A percentile compares a stretch with the other conserved stretches of the same genome.
These are phyloP conservation scores for Cystobasidiaceae sp. DNA, from an alignment of 1,284 basidiomycete genomes.

Conservation along the genomic window DNA sequence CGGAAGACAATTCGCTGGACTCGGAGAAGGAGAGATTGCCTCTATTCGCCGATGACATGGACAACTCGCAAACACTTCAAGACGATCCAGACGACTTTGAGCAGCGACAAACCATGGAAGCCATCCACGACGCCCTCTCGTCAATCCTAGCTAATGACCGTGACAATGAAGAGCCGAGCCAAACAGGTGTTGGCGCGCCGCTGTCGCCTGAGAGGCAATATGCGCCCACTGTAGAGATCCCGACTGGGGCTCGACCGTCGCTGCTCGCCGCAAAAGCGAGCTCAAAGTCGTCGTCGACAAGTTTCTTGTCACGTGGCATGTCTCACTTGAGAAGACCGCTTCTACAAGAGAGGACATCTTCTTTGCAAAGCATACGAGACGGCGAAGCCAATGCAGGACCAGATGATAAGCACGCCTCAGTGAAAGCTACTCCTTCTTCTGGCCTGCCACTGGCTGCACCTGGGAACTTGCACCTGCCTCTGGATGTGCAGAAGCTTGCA, in stretches of 20 bases:
- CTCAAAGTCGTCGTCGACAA: too few species aligned
- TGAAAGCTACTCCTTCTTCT: neutral
- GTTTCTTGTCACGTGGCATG: too few species aligned
- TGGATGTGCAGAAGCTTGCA: constrained; percentile 69
- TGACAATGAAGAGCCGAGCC: neutral
- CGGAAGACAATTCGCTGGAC: neutral
- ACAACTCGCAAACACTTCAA: neutral
- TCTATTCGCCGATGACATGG: constrained; percentile 54
- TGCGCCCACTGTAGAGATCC: too few species aligned
- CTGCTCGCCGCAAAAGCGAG: too few species aligned
- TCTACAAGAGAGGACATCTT: neutral
- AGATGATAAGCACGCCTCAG: neutral
- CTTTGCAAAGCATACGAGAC: neutral
- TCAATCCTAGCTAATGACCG: constrained; percentile 43
- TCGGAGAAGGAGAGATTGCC: constrained; percentile 56
- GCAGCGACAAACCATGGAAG: constrained; percentile 74
- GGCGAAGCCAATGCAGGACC: neutral
- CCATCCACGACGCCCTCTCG: constrained; percentile 85
- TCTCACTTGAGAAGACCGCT: too few species aligned
- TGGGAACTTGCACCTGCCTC: constrained; percentile 75
- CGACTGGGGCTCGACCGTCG: too few species aligned
- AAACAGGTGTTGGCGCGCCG: neutral
- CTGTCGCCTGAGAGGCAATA: neutral
- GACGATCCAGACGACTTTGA: constrained; percentile 53
- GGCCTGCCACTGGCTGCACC: constrained; percentile 56